Evolutionary conservation across 2,329 filamentous ascomycete species (phyloP).

Genomic region (Diaporthe citriasiana): DNA sequence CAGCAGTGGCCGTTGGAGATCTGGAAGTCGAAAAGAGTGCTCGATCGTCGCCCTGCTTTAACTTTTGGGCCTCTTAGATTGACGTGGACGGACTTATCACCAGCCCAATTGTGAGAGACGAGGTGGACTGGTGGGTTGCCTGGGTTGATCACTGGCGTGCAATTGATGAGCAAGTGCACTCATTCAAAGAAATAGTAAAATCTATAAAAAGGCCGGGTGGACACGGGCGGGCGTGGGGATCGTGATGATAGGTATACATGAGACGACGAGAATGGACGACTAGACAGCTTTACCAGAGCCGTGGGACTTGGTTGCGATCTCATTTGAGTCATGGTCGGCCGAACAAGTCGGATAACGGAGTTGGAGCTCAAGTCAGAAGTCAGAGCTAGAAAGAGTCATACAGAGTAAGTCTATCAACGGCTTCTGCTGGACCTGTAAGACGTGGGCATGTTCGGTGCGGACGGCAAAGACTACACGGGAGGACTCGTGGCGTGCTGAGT

Average conservation of each 20-base stretch:
- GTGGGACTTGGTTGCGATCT: neutral
- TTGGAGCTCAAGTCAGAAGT: neutral
- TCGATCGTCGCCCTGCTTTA: neutral
- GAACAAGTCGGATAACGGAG: neutral
- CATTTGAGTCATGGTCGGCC: constrained; percentile 1
- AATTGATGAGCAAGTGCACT: no score
- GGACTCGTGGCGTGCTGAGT: neutral
- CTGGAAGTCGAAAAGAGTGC: neutral
- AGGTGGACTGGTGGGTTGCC: neutral
- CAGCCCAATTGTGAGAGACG: neutral
- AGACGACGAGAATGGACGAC: neutral
- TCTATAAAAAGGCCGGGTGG: no score
- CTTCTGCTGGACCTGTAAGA: neutral
- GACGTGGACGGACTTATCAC: neutral
- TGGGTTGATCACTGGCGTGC: neutral
- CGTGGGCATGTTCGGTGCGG: neutral
- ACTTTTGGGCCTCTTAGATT: neutral
- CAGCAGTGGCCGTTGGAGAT: neutral
- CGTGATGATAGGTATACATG: neutral
- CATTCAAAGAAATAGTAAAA: neutral
- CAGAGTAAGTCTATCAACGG: neutral
- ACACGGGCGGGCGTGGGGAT: neutral
- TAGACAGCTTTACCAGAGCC: constrained; percentile 3
- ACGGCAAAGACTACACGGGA: neutral
- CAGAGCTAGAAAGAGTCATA: neutral